Base-by-base conservation (phyloP, 768 basidiomycete species). In the Mycena polygramma region DNA sequence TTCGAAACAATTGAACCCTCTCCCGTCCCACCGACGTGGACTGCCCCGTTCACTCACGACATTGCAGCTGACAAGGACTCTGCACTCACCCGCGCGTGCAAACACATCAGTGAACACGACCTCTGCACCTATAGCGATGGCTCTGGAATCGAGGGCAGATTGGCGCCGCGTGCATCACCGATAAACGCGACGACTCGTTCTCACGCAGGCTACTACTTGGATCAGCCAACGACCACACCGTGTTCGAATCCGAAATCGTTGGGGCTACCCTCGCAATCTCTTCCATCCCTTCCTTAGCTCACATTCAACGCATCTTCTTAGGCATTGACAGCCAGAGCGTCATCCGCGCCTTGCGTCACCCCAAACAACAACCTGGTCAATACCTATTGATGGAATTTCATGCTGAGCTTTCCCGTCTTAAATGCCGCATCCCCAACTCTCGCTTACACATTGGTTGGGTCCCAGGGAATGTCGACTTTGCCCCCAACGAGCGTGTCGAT, bases 401-500 rank as follows among this genome's bases (percentile, higher is more conserved):
- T 20, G 41, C 36, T 4, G 57, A 60, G 36, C 49, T 67, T 7
- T 22, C 39, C 5, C 24, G 20, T 3, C 58, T 74, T 19, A 19
- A 36, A 22, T 1, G 22, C 0, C 48, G 58, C 2, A 13, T 35
- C 26, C 63, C 45, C 0, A 4, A 15, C 43, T 7, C 48, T 19
- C 30, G 52, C n/a, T 41, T 70, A 5, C 60, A 65, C 46, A 57
- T 74, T 7, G 48, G 35, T 0, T 74, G 73, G 73, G 55, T 60
- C 2, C 70, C 73, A 13, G 71, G 73, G 5, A 70, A 74, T 36
- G 41, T 52, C 20, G 70, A 57, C 5, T 64, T 74, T 6, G 51
- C 46, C 36, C 61, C 65, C 20, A 74, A 74, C 24, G 66, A 72
- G 41, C 53, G 36, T 7, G 73, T 67, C 2, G 73, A 74, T 43